Evolutionary conservation across 768 basidiomycete genomes (phyloP).

Genomic region (Boletus rubropictus): DNA sequence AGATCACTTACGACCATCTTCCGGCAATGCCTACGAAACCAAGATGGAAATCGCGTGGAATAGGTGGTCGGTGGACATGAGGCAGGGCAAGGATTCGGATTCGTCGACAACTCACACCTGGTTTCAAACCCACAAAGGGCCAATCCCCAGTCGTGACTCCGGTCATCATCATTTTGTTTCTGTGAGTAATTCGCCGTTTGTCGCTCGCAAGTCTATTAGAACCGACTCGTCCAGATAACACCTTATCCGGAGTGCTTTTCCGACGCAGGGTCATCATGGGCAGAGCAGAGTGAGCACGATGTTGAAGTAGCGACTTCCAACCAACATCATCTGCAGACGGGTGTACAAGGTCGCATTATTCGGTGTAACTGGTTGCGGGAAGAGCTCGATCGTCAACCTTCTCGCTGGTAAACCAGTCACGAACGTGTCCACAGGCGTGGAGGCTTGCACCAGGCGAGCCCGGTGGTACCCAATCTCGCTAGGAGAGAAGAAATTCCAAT

Average conservation of each 20-base stretch:
- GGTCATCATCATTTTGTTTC: background rate
- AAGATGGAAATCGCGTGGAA: constrained; percentile 15
- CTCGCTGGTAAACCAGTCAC: constrained; percentile 26
- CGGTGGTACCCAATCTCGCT: constrained; percentile 19
- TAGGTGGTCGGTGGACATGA: constrained; percentile 10
- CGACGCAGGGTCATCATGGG: constrained; percentile 4
- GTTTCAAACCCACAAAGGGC: background rate
- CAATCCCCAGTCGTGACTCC: background rate
- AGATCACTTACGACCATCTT: background rate
- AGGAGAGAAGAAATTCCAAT: constrained; percentile 17
- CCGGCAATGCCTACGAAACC: background rate
- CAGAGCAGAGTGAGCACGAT: constrained; percentile 13
- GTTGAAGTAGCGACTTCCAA: background rate
- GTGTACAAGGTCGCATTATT: constrained; percentile 24
- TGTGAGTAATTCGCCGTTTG: constrained; percentile 6
- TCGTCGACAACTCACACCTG: constrained; percentile 1
- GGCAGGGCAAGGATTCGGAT: constrained; percentile 9
- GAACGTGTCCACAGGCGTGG: constrained; percentile 23
- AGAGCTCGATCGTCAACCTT: constrained; percentile 29
- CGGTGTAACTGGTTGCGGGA: constrained; percentile 28
- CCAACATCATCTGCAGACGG: constrained; percentile 13
- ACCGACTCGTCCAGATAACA: background rate
- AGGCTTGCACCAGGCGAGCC: constrained; percentile 32
- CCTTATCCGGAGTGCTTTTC: background rate
- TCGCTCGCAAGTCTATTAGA: background rate